phyloP scores from a whole-genome alignment of 257 asterid genomes.

The Nicotiana noctiflora region DNA sequence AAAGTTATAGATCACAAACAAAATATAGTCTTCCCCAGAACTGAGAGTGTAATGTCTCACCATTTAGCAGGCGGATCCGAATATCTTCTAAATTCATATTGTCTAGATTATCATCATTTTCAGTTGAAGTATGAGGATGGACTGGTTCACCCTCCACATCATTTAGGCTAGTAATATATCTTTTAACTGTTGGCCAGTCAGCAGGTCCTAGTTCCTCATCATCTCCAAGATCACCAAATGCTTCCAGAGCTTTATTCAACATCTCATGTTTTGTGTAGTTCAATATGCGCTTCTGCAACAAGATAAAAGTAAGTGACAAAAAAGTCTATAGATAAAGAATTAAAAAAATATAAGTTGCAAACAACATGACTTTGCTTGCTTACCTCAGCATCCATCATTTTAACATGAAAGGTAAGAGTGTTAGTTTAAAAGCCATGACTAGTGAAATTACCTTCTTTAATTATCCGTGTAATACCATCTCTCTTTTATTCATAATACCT shows the following conservation, averaged over 20 bases:
- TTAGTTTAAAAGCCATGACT: neutral
- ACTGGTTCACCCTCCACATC: conserved; percentile 57
- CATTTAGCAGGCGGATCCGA: conserved; percentile 80
- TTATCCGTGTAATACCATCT: neutral
- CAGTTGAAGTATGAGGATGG: conserved; percentile 63
- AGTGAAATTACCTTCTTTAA: neutral
- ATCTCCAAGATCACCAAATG: conserved; percentile 88
- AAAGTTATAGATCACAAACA: neutral
- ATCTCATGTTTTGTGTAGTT: conserved; percentile 79
- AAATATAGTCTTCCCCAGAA: neutral
- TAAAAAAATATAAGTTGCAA: neutral
- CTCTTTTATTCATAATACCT: neutral
- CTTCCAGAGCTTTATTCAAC: conserved; percentile 90
- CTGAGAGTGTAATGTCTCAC: conserved; percentile 29
- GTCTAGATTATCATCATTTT: conserved; percentile 33
- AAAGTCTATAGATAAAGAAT: neutral
- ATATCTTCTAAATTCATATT: conserved; percentile 70
- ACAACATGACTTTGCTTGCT: neutral
- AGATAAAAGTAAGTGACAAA: neutral
- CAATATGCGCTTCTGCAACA: conserved; percentile 62
- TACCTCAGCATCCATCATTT: neutral
- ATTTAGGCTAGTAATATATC: conserved; percentile 60
- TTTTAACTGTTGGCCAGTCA: conserved; percentile 85
- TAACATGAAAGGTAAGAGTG: neutral
- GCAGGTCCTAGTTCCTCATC: conserved; percentile 97